Conservation (phyloP, 2,329 filamentous ascomycete species). For the Botrytis hyacinthi region DNA sequence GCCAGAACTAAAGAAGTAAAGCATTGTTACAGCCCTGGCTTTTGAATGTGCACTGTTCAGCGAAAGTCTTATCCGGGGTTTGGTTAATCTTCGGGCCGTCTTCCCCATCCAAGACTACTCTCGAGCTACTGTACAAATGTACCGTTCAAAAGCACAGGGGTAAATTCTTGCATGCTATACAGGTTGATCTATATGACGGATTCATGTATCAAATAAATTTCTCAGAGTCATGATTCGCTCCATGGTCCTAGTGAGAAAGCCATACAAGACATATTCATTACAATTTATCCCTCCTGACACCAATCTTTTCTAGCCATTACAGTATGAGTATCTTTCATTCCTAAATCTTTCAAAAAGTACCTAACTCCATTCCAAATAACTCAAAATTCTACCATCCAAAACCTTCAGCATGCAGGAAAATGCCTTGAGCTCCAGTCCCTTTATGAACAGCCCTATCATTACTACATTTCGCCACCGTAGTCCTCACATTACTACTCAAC, state of each 20-base stretch:
- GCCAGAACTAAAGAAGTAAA: constrained; percentile 13
- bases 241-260: not conserved
- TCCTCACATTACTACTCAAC: too few relatives aligned
- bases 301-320: too few relatives aligned
- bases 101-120: not conserved
- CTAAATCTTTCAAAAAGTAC: too few relatives aligned
- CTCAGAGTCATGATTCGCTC: not conserved
- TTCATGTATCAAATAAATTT: not conserved
- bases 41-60: not conserved
- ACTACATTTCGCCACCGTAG: too few relatives aligned
- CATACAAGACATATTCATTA: too few relatives aligned
- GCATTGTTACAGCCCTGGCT: constrained; percentile 1
- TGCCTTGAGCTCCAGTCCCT: too few relatives aligned
- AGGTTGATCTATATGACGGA: not conserved
- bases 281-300: too few relatives aligned
- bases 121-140: not conserved
- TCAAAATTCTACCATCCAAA: too few relatives aligned
- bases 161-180: not conserved
- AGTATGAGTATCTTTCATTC: too few relatives aligned
- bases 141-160: not conserved
- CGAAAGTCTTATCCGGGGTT: not conserved
- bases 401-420: too few relatives aligned
- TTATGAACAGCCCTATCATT: too few relatives aligned
- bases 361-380: too few relatives aligned
- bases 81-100: not conserved